Percentiles rank a stretch among this genome's conserved stretches.
These are phyloP conservation scores for Trichoderma atroviride DNA, from an alignment of 2,329 filamentous ascomycete species.

Conservation along the genomic window DNA sequence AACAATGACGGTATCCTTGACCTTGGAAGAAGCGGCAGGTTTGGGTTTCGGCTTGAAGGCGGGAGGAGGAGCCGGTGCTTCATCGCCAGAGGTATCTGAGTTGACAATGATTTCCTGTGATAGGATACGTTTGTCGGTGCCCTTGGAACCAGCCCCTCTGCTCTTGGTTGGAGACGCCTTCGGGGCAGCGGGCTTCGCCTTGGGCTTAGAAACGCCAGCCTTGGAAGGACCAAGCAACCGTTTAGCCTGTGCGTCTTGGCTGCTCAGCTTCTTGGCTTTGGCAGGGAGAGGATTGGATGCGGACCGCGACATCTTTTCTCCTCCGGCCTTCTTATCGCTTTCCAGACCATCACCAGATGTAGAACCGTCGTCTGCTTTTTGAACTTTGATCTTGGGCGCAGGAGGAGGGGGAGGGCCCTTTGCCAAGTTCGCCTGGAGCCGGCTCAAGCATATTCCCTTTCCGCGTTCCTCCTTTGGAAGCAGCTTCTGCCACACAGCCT, in stretches of 20 bases:
- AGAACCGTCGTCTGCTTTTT: constrained; percentile 53
- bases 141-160: constrained; percentile 37
- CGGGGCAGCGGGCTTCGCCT: constrained; percentile 35
- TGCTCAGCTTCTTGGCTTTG: constrained; percentile 59
- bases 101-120: constrained; percentile 61
- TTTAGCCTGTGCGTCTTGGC: constrained; percentile 59
- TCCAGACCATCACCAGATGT: constrained; percentile 45
- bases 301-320: constrained; percentile 53
- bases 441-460: constrained; percentile 62
- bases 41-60: constrained; percentile 39
- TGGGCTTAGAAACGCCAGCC: constrained; percentile 31
- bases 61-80: constrained; percentile 39
- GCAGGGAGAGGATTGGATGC: constrained; percentile 53
- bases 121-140: constrained; percentile 50
- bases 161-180: constrained; percentile 48
- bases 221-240: constrained; percentile 49
- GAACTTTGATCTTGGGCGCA: constrained; percentile 53
- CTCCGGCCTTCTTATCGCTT: constrained; percentile 39
- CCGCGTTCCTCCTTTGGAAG: constrained; percentile 60
- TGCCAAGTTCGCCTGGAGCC: constrained; percentile 61
- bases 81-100: constrained; percentile 58
- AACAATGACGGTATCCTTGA: constrained; percentile 40
- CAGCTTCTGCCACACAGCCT: constrained; percentile 64
- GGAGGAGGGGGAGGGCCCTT: constrained; percentile 48
- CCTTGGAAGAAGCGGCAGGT: constrained; percentile 34